Percentiles rank a stretch among this genome's conserved stretches.
These are phyloP conservation scores for Yamadazyma dushanensis DNA, from an alignment of 1,139 yeast species.

Conservation along the genomic window DNA sequence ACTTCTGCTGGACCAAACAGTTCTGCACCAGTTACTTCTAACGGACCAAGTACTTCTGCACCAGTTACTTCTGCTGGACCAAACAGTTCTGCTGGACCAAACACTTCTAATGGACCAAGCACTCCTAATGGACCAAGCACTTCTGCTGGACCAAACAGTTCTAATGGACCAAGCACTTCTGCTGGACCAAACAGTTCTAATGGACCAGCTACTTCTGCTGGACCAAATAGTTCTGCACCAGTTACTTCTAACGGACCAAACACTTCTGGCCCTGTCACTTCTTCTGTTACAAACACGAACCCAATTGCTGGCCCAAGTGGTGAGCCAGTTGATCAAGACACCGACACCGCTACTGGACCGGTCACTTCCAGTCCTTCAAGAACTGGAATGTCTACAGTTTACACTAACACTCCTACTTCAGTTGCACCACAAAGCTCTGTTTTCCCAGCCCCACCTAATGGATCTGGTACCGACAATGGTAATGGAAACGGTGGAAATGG, in stretches of 20 bases:
- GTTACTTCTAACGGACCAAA: not conserved
- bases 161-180: not conserved
- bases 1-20: no score
- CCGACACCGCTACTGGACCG: no score
- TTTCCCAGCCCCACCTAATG: no score
- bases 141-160: not conserved
- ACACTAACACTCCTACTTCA: not conserved
- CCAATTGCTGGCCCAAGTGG: no score
- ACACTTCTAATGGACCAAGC: not conserved
- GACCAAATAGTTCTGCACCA: not conserved
- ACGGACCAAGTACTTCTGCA: no score
- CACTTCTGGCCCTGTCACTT: no score
- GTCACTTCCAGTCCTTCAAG: no score
- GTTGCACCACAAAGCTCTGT: no score
- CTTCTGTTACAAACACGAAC: no score
- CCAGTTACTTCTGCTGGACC: not conserved
- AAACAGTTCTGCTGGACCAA: not conserved
- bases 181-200: not conserved
- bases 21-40: conserved; percentile 1
- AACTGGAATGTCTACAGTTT: no score
- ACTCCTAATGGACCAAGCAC: not conserved
- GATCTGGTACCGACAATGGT: not conserved
- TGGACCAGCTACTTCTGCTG: not conserved
- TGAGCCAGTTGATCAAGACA: no score
- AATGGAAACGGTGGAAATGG: conserved; percentile 1